Base-by-base conservation (phyloP, 2,329 filamentous ascomycete genomes). In the Alternaria sp. region DNA sequence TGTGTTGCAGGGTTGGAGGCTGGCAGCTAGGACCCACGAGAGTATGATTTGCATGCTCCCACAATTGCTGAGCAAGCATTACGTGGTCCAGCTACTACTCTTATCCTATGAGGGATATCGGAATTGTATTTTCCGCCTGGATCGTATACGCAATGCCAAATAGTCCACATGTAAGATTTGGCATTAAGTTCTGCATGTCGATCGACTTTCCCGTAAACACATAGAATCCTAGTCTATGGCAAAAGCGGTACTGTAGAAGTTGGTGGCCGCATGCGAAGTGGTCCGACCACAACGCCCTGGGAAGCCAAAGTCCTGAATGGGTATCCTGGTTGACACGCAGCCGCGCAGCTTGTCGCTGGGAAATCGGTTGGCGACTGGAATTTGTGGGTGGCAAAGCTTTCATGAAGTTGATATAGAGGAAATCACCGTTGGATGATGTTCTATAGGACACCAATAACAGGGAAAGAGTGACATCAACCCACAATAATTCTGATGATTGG, bases 1-100 rank as follows among this genome's bases (percentile, higher is more conserved):
- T 58, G 54, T 61, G 40, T 44, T 58, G 52, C 54, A 50, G 30
- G 40, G 53, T 54, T 30, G 23, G 11, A 63, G 40, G 32, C 30
- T 19, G 46, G 54, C 21, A 57, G 30, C 47, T 26, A 28, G 26
- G 40, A 58, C 43, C 32, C 59, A 58, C 50, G 36, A 36, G 43
- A 51, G 32, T 57, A 30, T 23, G 30, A 47, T 25, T 40, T 53
- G 28, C 40, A 30, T 56, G 49, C 36, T 26, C 17, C 23, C 40
- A 30, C 25, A 19, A 44, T 26, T 19, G 23, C 45, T 23, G 51
- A 25, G 13, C 13, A 43, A 49, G 30, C 23, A 36, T 36, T 36
- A 60, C 45, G 21, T 54, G 40, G 52, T 36, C 30, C 17, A 43
- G 52, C 15, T 17, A 17, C 25, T 15, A 26, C 44, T 26, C n/a